Evolutionary conservation across 1,139 yeast species (phyloP).

Genomic region (Suhomyces ambrosiae): DNA sequence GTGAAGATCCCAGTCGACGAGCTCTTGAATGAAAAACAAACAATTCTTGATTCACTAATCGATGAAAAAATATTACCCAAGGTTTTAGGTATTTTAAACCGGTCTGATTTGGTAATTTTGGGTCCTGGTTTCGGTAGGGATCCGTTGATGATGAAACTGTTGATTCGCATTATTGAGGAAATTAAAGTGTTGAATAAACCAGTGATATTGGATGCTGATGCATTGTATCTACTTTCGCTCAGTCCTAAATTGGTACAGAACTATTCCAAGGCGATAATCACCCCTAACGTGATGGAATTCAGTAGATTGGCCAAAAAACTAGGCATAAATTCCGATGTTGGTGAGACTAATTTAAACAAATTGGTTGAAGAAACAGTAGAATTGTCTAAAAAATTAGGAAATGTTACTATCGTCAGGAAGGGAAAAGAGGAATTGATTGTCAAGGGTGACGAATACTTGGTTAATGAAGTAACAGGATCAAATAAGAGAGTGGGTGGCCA

Average conservation of each 20-base stretch:
- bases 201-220: slow-evolving; percentile 87
- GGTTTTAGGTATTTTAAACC: slow-evolving; percentile 53
- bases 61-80: slow-evolving; percentile 54
- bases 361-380: slow-evolving; percentile 33
- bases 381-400: slow-evolving; percentile 61
- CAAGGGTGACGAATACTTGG: slow-evolving; percentile 42
- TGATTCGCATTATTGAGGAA: slow-evolving; percentile 58
- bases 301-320: slow-evolving; percentile 56
- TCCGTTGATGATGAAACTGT: slow-evolving; percentile 60
- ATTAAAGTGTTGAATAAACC: slow-evolving; percentile 59
- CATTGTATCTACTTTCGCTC: slow-evolving; percentile 62
- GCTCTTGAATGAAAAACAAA: slow-evolving; percentile 15
- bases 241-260: slow-evolving; percentile 55
- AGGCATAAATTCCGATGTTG: slow-evolving; percentile 34
- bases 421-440: slow-evolving; percentile 70
- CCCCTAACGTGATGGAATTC: slow-evolving; percentile 91
- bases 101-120: slow-evolving; percentile 79
- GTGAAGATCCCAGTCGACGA: slow-evolving; percentile 22
- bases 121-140: slow-evolving; percentile 97
- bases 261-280: slow-evolving; percentile 61
- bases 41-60: slow-evolving; percentile 32
- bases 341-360: slow-evolving; percentile 26
- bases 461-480: slow-evolving; percentile 59
- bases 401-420: slow-evolving; percentile 70
- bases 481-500: slow-evolving; percentile 81